These are phyloP conservation scores for Diaporthe amygdali DNA, from an alignment of 2,329 filamentous ascomycete species.

Conservation along the genomic window DNA sequence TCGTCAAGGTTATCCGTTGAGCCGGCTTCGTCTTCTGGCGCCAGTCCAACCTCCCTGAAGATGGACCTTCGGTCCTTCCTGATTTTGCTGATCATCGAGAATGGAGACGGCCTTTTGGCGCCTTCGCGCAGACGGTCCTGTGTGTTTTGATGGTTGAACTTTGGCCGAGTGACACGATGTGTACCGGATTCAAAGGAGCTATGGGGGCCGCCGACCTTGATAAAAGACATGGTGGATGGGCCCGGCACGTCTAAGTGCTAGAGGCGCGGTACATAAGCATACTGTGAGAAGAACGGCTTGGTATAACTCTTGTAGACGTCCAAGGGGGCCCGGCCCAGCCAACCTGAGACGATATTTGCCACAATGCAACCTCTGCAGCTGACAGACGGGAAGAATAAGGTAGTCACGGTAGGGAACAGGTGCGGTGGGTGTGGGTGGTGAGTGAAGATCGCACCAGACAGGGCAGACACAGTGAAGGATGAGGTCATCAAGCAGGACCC, in stretches of 20 bases:
- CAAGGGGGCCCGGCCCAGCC: not conserved
- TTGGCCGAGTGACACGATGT: slow-evolving; percentile 41
- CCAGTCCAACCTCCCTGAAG: slow-evolving; percentile 57
- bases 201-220: not conserved
- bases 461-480: slow-evolving; percentile 7
- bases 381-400: not conserved
- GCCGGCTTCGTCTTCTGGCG: slow-evolving; percentile 40
- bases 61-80: slow-evolving; percentile 56
- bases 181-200: not conserved
- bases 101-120: slow-evolving; percentile 42
- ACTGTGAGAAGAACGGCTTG: not conserved
- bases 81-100: slow-evolving; percentile 50
- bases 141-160: slow-evolving; percentile 56
- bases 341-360: slow-evolving; percentile 16
- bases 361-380: slow-evolving; percentile 15
- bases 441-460: not conserved
- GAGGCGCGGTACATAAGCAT: not conserved
- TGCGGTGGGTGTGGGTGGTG: slow-evolving; percentile 4
- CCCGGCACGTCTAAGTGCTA: not conserved
- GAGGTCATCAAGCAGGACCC: slow-evolving; percentile 26
- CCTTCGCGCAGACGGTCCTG: slow-evolving; percentile 57
- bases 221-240: slow-evolving; percentile 12
- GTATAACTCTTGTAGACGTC: not conserved
- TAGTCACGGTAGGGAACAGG: not conserved
- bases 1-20: slow-evolving; percentile 27